A percentile compares a stretch with the other conserved stretches of the same genome.
Evolutionary conservation across 2,329 filamentous ascomycete genomes (phyloP).

Genomic region (Xylaria sp.): DNA sequence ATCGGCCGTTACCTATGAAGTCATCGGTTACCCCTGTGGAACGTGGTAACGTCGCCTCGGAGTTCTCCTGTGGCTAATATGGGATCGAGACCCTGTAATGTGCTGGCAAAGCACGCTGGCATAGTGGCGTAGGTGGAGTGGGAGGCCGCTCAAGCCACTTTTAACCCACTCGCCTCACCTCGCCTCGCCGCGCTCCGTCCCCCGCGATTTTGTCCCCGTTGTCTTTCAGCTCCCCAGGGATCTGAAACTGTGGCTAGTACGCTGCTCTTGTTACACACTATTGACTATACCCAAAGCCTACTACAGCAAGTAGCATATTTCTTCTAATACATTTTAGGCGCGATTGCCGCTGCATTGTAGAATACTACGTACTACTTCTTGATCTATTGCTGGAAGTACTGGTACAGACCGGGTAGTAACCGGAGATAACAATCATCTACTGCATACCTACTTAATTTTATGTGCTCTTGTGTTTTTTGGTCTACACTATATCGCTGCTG

Average conservation of each 20-base stretch:
- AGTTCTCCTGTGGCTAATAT: constrained; percentile 33
- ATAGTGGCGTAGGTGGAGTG: constrained; percentile 25
- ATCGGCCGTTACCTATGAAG: constrained; percentile 28
- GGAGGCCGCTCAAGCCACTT: constrained; percentile 39
- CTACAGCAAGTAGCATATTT: too few relatives aligned
- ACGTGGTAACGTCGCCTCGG: constrained; percentile 29
- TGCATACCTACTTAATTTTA: neutral
- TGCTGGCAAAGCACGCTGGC: constrained; percentile 28
- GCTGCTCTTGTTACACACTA: neutral
- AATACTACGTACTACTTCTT: neutral
- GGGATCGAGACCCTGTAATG: neutral
- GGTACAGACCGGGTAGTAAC: too few relatives aligned
- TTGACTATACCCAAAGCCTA: too few relatives aligned
- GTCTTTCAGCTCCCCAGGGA: constrained; percentile 39
- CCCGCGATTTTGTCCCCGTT: constrained; percentile 19
- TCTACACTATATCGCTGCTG: neutral
- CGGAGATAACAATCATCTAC: too few relatives aligned
- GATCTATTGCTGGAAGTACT: neutral
- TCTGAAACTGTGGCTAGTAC: constrained; percentile 7
- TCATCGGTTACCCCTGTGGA: constrained; percentile 27
- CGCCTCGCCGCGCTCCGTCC: constrained; percentile 30
- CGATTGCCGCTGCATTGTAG: neutral
- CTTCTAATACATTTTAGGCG: too few relatives aligned
- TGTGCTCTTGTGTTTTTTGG: neutral
- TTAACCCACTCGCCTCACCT: constrained; percentile 22